Percentiles rank a stretch among this genome's conserved stretches.
Evolutionary conservation across 1,139 yeast species (phyloP).

Genomic region (Yamadazyma jaroonii): DNA sequence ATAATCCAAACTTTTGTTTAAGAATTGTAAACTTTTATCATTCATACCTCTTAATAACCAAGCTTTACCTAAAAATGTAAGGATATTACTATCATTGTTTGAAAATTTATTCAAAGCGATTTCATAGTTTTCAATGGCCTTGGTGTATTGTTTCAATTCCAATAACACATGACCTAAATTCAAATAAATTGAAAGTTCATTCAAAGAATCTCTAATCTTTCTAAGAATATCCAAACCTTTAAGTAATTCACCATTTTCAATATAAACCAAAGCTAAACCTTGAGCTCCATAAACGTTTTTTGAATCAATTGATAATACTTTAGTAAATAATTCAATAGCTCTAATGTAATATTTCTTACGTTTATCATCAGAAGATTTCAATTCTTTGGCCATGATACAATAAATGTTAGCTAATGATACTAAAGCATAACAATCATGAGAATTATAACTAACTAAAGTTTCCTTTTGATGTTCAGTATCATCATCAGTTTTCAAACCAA

Average conservation of each 20-base stretch:
- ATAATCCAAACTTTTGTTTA: slow-evolving; percentile 60
- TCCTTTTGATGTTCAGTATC: slow-evolving; percentile 84
- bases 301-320: slow-evolving; percentile 82
- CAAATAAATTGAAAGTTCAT: slow-evolving; percentile 77
- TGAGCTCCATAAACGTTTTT: slow-evolving; percentile 95
- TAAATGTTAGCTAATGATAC: slow-evolving; percentile 89
- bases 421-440: slow-evolving; percentile 87
- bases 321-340: slow-evolving; percentile 87
- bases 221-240: slow-evolving; percentile 84
- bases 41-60: slow-evolving; percentile 82
- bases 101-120: slow-evolving; percentile 69
- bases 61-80: slow-evolving; percentile 79
- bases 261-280: slow-evolving; percentile 91
- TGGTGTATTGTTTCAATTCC: slow-evolving; percentile 77
- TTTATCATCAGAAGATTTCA: slow-evolving; percentile 57
- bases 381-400: slow-evolving; percentile 77
- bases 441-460: slow-evolving; percentile 75
- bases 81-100: slow-evolving; percentile 60
- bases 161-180: slow-evolving; percentile 86
- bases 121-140: slow-evolving; percentile 88
- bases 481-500: slow-evolving; percentile 53
- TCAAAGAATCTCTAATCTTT: slow-evolving; percentile 85
- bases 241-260: slow-evolving; percentile 76
- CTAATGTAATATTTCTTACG: slow-evolving; percentile 76
- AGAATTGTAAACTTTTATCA: slow-evolving; percentile 62